A percentile compares a stretch with the other conserved stretches of the same genome.
Evolutionary conservation across 352 stramenopile genomes (phyloP).

Genomic region (Peronospora tabacina): DNA sequence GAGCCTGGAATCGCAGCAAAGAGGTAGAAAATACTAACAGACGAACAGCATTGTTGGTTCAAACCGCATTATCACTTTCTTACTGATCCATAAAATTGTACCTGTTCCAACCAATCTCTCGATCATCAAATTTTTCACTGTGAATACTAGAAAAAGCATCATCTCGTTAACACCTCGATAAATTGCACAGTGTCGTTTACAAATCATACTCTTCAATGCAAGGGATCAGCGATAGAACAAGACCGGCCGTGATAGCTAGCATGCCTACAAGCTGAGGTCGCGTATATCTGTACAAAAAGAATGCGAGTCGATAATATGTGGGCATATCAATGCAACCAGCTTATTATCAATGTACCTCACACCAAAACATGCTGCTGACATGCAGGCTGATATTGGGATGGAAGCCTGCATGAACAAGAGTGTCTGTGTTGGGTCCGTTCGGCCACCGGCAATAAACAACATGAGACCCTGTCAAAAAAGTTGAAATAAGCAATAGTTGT

Average conservation of each 20-base stretch:
- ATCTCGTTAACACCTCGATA: conserved; percentile 3
- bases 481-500: conserved; percentile 1
- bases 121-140: conserved; percentile 54
- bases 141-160: conserved; percentile 35
- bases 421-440: conserved; percentile 77
- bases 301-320: background rate
- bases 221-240: conserved; percentile 70
- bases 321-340: background rate
- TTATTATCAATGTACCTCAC: conserved; percentile 29
- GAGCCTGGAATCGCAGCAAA: conserved; percentile 65
- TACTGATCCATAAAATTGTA: conserved; percentile 9
- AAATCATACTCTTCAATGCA: conserved; percentile 67
- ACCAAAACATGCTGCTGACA: conserved; percentile 49
- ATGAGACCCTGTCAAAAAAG: conserved; percentile 52
- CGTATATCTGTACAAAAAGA: conserved; percentile 45
- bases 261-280: conserved; percentile 66
- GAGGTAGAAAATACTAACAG: conserved; percentile 58
- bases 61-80: background rate
- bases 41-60: conserved; percentile 6
- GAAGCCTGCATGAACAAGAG: conserved; percentile 82
- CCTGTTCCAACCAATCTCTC: conserved; percentile 78
- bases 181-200: background rate
- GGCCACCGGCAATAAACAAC: conserved; percentile 74
- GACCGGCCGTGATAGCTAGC: conserved; percentile 49
- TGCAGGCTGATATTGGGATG: conserved; percentile 57